Percentiles rank a stretch among this genome's conserved stretches.
Conservation (phyloP, 345 rosid species). For the rapeseed (Brassica napus) region Da-Ae NC_063435.1:682001-682500, state of each 20-base stretch:
- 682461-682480: constrained; percentile 7
- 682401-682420: not conserved
- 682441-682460: not conserved
- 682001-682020: not conserved
- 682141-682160: not conserved
- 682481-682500: constrained; percentile 38
- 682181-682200: not conserved
- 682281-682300: constrained; percentile 18
- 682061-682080: not conserved
- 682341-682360: constrained; percentile 36
- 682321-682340: constrained; percentile 41
- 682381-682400: not conserved
- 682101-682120: not conserved
- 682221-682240: not conserved
- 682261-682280: constrained; percentile 20
- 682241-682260: constrained; percentile 20
- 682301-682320: constrained; percentile 38
- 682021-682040: not conserved
- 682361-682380: constrained; percentile 34
- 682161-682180: not conserved
- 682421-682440: constrained; percentile 4
- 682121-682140: not conserved
- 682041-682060: not conserved
- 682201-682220: not conserved
- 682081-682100: not conserved